Evolutionary conservation across 2,329 filamentous ascomycete species (phyloP), one percentile per base, ranked within the genome.

Genomic region (Cladosporium cucumerinum): DNA sequence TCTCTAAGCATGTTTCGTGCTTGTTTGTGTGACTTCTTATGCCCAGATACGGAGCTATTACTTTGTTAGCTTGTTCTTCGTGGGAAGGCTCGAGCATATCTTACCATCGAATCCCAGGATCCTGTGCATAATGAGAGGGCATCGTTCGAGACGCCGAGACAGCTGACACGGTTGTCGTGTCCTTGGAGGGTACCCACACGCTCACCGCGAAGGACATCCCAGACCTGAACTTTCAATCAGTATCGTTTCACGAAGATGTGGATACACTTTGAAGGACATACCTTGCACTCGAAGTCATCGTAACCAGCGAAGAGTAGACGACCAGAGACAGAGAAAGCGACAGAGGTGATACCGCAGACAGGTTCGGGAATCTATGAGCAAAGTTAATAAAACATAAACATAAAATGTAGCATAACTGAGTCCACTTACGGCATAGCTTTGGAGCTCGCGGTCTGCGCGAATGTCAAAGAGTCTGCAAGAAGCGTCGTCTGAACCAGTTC

Each of bases 221-320:
- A 99, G 67, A 98, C 95, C 94, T 98, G 68, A 32, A 59, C 18
- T 34, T 30, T 74, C 67, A 74, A 70, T 73, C 65, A 72, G 68
- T 32, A 25, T 32, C 8, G 21, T 14, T 18, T 16, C 26, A 21
- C 39, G 8, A 10, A 36, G 43, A 36, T 57, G 54, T 59, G 8
- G 32, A 18, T 21, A 49, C 46, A 46, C 39, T 11, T 46, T 18
- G 10, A 46, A 51, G 16, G 32, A 46, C 87, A 75, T 83, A 97
- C 94, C 90, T 98, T 99, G 93, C 95, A 99, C 81, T 99, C 95
- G 75, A 97, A 99, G 77, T 99, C 95, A 75, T 99, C 95, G 75
- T 99, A 99, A 71, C 95, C 95, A 64, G 95, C 95, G 78, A 99
- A 99, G 48, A 99, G 83, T 74, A 99, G 83, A 77, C 95, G 88